Conservation (phyloP, 495 filamentous ascomycete species). For the Penicillium waksmanii region DNA sequence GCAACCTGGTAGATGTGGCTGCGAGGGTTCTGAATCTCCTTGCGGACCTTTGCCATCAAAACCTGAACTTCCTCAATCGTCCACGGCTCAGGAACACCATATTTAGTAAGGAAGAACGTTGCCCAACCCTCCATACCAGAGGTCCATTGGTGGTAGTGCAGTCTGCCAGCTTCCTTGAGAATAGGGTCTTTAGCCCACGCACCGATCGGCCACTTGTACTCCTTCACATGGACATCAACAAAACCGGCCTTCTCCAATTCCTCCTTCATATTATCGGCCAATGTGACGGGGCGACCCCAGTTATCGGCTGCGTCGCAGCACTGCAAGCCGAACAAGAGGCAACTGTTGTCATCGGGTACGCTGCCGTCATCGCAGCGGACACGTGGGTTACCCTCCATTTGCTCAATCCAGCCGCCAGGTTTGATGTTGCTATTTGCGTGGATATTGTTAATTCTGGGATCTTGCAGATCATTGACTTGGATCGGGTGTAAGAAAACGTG, state of each 20-base stretch:
- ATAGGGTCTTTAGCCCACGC: constrained; percentile 28
- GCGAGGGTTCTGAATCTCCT: constrained; percentile 26
- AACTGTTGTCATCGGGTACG: constrained; percentile 29
- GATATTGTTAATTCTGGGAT: neutral
- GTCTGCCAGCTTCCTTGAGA: constrained; percentile 25
- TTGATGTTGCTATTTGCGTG: constrained; percentile 13
- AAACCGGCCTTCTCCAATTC: constrained; percentile 37
- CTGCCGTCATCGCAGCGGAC: constrained; percentile 49
- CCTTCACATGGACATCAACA: constrained; percentile 24
- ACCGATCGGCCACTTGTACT: constrained; percentile 29
- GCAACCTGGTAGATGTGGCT: constrained; percentile 25
- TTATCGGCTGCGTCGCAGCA: constrained; percentile 20
- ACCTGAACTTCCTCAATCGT: constrained; percentile 28
- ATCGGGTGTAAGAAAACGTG: neutral
- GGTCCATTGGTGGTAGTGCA: constrained; percentile 27
- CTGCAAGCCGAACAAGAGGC: constrained; percentile 24
- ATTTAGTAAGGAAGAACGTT: constrained; percentile 32
- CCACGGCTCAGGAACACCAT: constrained; percentile 27
- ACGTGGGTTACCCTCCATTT: constrained; percentile 49
- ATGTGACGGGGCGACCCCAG: constrained; percentile 18
- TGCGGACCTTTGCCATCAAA: constrained; percentile 26
- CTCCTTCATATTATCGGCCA: constrained; percentile 21
- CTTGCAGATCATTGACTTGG: neutral
- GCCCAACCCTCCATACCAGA: constrained; percentile 31
- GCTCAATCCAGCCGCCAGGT: constrained; percentile 59